Evolutionary conservation across 257 asterid species (phyloP), one percentile per base, ranked within the genome.

Genomic region (Haberlea rhodopensis): DNA sequence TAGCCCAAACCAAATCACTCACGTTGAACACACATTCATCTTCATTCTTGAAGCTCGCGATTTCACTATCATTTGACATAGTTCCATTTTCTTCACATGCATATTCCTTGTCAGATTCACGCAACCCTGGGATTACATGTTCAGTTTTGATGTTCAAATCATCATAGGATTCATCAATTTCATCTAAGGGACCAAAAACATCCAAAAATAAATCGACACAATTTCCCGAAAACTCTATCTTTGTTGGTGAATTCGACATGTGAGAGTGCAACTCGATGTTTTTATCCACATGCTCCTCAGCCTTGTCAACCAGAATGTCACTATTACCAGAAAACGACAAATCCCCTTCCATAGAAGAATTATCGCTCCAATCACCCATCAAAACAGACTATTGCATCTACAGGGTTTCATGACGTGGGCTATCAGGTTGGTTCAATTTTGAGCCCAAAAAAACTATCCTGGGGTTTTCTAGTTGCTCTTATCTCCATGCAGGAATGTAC

Each of bases 1-100:
- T 88, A 45, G 75, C 79, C 98, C 96, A 91, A 21, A 88, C 95
- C 49, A 88, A 63, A 70, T 83, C 95, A 65, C 95, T 90, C 63
- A 76, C 73, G 60, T 54, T 66, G 58, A 81, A 88, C 13, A 53
- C 37, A 64, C 57, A 53, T 58, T 77, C 70, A 68, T 48, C 71
- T 34, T 70, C 82, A 61, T 32, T 59, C 67, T 24, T 49, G 22
- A 43, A 45, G 51, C 26, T 62, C 21, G 11, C 60, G n/a, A 49
- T 71, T 40, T 55, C 60, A 2, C 20, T 23, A 70, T 68, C 73
- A 23, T 51, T 19, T 10, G 71, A 63, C 34, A 57, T 5, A 53
- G 31, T 71, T 57, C 28, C 65, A 49, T 60, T 71, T 53, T 67
- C 79, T 60, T 72, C 28, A 8, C 28, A 34, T 6, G 60, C 34